phyloP scores from a whole-genome alignment of 1,284 basidiomycete species.

The Rhodotorula sp. region DNA sequence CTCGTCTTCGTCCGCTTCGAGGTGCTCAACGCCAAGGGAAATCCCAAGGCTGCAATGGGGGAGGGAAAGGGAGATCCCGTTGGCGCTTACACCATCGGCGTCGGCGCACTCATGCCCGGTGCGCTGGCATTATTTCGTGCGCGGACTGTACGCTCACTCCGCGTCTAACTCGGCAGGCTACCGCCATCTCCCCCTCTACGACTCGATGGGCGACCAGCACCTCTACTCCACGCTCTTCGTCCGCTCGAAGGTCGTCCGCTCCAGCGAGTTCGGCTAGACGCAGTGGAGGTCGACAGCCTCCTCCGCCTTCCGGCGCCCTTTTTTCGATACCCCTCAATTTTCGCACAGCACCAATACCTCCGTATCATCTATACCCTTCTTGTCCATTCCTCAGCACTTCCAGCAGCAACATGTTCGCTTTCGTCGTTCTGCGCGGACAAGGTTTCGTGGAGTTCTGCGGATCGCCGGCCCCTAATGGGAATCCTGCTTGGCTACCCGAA shows the following conservation, averaged over 20 bases:
- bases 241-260: conserved; percentile 10
- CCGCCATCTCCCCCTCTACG: conserved; percentile 80
- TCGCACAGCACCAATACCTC: neutral
- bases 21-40: conserved; percentile 59
- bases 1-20: conserved; percentile 77
- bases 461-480: no score
- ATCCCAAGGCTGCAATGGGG: conserved; percentile 52
- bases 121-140: conserved; percentile 47
- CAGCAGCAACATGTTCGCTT: no score
- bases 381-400: neutral
- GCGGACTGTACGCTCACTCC: neutral
- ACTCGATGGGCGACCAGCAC: conserved; percentile 74
- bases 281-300: no score
- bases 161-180: conserved; percentile 60
- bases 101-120: conserved; percentile 70
- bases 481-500: no score
- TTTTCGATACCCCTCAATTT: neutral
- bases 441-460: no score
- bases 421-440: no score
- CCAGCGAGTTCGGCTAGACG: neutral
- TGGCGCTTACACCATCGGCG: conserved; percentile 65
- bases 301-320: neutral
- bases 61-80: conserved; percentile 60
- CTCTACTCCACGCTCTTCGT: conserved; percentile 87
- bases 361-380: neutral